These are phyloP conservation scores for Mycena albidolilacea DNA, from an alignment of 768 basidiomycete species.

Conservation along the genomic window DNA sequence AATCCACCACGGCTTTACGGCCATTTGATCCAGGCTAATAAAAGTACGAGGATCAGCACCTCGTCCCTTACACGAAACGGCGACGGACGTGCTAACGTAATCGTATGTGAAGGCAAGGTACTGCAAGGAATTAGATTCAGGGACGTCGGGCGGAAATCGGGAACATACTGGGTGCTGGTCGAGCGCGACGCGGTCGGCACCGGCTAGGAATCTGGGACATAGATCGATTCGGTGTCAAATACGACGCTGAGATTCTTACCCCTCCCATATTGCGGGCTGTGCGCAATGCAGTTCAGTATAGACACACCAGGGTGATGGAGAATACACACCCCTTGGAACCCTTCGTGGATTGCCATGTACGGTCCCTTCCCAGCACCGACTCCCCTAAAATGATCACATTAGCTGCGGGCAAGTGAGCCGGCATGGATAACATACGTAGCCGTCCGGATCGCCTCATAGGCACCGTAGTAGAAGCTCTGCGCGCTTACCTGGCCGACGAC, in stretches of 20 bases:
- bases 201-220: slow-evolving; percentile 73
- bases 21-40: slow-evolving; percentile 56
- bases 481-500: slow-evolving; percentile 67
- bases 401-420: slow-evolving; percentile 33
- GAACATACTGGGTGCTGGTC: slow-evolving; percentile 85
- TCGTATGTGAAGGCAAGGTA: slow-evolving; percentile 63
- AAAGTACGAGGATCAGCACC: slow-evolving; percentile 31
- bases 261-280: slow-evolving; percentile 62
- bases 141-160: slow-evolving; percentile 55
- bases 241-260: slow-evolving; percentile 46
- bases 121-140: slow-evolving; percentile 45
- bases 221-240: neutral
- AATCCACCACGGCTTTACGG: slow-evolving; percentile 61
- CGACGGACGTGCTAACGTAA: slow-evolving; percentile 55
- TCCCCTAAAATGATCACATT: slow-evolving; percentile 61
- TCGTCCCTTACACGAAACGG: neutral
- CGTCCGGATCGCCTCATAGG: slow-evolving; percentile 61
- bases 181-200: slow-evolving; percentile 81
- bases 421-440: slow-evolving; percentile 49
- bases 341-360: slow-evolving; percentile 75
- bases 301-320: neutral
- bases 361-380: slow-evolving; percentile 72
- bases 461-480: slow-evolving; percentile 60
- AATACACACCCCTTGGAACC: slow-evolving; percentile 67
- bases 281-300: neutral